phyloP scores from a whole-genome alignment of 306 rosid genomes.

The Boehmeria nivea region DNA sequence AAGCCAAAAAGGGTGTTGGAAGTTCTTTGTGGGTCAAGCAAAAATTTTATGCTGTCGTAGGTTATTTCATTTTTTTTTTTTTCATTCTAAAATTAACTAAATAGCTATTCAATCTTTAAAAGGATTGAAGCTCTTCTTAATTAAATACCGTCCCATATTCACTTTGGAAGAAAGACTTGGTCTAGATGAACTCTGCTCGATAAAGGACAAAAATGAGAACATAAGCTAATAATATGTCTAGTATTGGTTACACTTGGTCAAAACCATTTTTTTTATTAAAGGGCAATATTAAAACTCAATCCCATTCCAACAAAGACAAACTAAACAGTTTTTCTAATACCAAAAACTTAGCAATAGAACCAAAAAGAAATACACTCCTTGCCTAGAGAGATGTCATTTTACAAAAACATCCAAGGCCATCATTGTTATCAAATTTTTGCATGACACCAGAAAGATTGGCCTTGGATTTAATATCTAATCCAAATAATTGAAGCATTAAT shows the following conservation, averaged over 20 bases:
- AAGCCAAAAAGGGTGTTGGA: background rate
- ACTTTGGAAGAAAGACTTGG: background rate
- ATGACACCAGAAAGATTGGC: background rate
- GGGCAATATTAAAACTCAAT: background rate
- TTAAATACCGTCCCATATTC: background rate
- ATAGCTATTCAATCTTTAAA: background rate
- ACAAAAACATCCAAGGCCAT: background rate
- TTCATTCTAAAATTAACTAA: background rate
- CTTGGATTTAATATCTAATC: background rate
- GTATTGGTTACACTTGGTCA: background rate
- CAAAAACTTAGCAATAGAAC: background rate
- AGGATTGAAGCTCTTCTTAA: background rate
- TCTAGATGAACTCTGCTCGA: background rate
- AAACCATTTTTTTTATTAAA: background rate
- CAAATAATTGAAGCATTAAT: constrained; percentile 8
- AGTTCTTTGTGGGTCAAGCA: background rate
- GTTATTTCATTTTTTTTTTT: background rate
- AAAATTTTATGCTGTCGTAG: background rate
- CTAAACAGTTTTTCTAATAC: background rate
- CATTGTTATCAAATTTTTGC: background rate
- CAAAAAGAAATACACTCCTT: background rate
- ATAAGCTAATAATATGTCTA: background rate
- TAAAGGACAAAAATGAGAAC: background rate
- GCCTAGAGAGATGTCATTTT: background rate
- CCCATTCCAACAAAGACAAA: constrained; percentile 1